Evolutionary conservation across 2,329 filamentous ascomycete species (phyloP), one percentile per base, ranked within the genome.

Genomic region (Arthrobotrys conoides): DNA sequence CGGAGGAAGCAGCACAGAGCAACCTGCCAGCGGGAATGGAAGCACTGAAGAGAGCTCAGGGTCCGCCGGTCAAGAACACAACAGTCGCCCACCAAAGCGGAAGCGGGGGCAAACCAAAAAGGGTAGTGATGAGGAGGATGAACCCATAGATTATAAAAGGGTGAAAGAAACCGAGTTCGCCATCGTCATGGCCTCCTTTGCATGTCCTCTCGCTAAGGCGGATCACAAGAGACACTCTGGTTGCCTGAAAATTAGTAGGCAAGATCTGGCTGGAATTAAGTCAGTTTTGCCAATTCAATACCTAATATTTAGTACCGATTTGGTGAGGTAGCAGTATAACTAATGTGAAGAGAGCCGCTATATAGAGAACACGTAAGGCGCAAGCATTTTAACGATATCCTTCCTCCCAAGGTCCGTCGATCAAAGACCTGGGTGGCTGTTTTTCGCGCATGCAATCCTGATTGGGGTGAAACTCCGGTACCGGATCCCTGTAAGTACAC

Each of bases 171-270:
- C 10, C 27, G 5, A 12, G 9, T 8, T 8, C 1, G 14, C 0
- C 4, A 6, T 46, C 1, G 22, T 22, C 3, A 24, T 3, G 4
- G n/a, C n/a, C n/a, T 22, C 1, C 1, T 16, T 69, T 16, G 46
- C 49, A 18, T 69, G 65, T n/a, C 65, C 65, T 12, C 36, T 69
- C 27, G 49, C 38, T 1, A 69, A 69, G 33, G 65, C 33, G 16
- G 18, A 48, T 18, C 16, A 10, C 59, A 12, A 18, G 14, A n/a
- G 8, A 33, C n/a, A 36, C 16, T 6, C n/a, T 3, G 5, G 10
- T 1, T 69, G 65, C 27, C 4, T 20, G 3, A 0, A 18, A 1
- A 48, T 57, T 9, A n/a, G 22, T 6, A 46, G 65, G 27, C 0
- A 69, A 14, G 36, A 69, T 10, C 36, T 69, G 1, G 12, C 65